Evolutionary conservation across 2,329 filamentous ascomycete genomes (phyloP), one percentile per base, ranked within the genome.

Genomic region (Aaosphaeria arxii): DNA sequence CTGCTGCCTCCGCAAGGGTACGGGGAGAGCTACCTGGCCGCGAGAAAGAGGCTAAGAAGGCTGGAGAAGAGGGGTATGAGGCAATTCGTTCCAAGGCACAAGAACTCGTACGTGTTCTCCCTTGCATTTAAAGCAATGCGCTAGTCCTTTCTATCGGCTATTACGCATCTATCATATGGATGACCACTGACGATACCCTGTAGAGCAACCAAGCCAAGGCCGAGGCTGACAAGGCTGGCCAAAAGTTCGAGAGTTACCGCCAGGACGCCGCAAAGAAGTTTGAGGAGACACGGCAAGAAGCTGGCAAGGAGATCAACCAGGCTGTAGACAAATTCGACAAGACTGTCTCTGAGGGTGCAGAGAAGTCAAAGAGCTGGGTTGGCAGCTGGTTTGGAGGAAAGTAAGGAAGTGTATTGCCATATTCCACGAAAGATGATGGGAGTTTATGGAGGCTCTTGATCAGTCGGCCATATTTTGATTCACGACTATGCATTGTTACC

Each of bases 281-380:
- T 57, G 80, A 84, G 38, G 79, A 86, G 51, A 74, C 85, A 31
- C 71, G 86, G 61, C 83, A 85, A 67, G 88, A 90, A 63, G 83
- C 78, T 2, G 72, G 74, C 52, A 73, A 69, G 50, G 72, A 79
- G 47, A 53, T 82, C 55, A 76, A 79, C 57, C 65, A 66, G 41
- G 75, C 76, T 7, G 74, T 94, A 44, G 87, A 96, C 72, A 83
- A 87, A 70, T 86, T 91, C 62, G 91, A 96, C 74, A 82, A 84
- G 62, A 91, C 84, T 57, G 86, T 96, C 45, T 88, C 91, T 76
- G 77, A 88, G 56, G 84, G 85, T 56, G 84, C 90, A 4, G 73
- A 84, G 44, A 87, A 96, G 77, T 88, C 90, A 40, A 96, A 96
- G 84, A 83, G 84, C 62, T 87, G 87, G 55, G 72, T 95, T 61